Conservation (phyloP, 2,329 filamentous ascomycete genomes). For the Ophiostoma tasmaniense region DNA sequence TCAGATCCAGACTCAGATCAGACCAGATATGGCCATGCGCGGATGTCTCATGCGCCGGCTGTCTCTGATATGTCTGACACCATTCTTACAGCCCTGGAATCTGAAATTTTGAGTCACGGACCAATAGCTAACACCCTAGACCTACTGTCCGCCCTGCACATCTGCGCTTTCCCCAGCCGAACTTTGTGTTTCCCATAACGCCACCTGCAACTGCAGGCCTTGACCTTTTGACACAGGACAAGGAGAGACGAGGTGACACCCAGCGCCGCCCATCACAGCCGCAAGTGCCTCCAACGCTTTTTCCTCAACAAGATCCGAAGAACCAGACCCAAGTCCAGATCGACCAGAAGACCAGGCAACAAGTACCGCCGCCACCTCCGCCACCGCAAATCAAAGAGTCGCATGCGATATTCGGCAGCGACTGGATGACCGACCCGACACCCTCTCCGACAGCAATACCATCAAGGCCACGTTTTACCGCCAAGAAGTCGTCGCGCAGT, state of each 20-base stretch:
- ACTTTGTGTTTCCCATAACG: conserved; percentile 52
- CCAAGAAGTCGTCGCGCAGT: conserved; percentile 6
- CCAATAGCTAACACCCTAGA: conserved; percentile 29
- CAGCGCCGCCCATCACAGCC: conserved; percentile 6
- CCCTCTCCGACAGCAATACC: conserved; percentile 28
- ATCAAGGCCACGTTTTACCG: conserved; percentile 2
- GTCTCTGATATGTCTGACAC: conserved; percentile 2
- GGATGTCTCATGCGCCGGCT: neutral
- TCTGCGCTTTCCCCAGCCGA: conserved; percentile 53
- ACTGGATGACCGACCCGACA: conserved; percentile 38
- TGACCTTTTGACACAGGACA: conserved; percentile 34
- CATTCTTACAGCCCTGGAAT: too few species aligned
- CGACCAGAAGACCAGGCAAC: conserved; percentile 17
- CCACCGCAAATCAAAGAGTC: neutral
- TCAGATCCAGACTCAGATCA: neutral
- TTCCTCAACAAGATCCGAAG: neutral
- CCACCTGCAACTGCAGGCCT: conserved; percentile 52
- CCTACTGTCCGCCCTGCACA: conserved; percentile 54
- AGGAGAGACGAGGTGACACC: conserved; percentile 24
- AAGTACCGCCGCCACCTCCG: neutral
- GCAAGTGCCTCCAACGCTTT: neutral
- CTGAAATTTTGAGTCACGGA: too few species aligned
- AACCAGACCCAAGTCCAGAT: conserved; percentile 14
- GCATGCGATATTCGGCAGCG: conserved; percentile 25
- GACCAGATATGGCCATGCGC: neutral